Conservation (phyloP, 495 filamentous ascomycete genomes). For the Wilcoxina mikolae region DNA sequence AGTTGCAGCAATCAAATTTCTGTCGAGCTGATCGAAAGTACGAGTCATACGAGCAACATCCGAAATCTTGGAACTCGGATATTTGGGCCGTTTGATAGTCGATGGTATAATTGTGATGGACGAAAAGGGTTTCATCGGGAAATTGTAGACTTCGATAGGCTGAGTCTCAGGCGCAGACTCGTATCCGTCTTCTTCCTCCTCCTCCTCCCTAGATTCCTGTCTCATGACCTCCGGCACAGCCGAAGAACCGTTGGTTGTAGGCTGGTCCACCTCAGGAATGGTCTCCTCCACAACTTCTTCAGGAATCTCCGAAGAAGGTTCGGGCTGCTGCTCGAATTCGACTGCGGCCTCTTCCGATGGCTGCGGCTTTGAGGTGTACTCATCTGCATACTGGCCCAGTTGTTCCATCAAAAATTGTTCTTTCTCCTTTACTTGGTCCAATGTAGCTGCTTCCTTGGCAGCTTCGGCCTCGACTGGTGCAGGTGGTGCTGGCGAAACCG, state of each 20-base stretch:
- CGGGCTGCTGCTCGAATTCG: neutral
- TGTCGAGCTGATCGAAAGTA: constrained; percentile 92
- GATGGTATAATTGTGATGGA: constrained; percentile 44
- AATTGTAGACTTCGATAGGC: constrained; percentile 71
- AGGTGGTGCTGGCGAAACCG: constrained; percentile 9
- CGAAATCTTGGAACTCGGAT: constrained; percentile 29
- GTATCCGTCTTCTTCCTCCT: constrained; percentile 42
- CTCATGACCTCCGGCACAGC: neutral
- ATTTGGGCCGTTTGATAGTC: constrained; percentile 24
- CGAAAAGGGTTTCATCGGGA: constrained; percentile 90
- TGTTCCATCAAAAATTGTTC: constrained; percentile 35
- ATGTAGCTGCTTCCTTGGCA: constrained; percentile 30
- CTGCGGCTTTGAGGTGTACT: constrained; percentile 9
- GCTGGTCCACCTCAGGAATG: neutral
- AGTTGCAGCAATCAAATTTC: constrained; percentile 79
- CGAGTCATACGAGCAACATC: constrained; percentile 82
- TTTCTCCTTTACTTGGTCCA: constrained; percentile 32
- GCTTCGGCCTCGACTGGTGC: constrained; percentile 28
- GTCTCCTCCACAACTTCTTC: neutral
- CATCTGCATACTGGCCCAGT: constrained; percentile 33
- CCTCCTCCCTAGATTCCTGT: constrained; percentile 39
- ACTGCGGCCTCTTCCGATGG: neutral
- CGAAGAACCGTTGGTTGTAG: neutral
- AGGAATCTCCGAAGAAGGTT: neutral
- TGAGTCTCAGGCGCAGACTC: constrained; percentile 55